Percentiles rank a stretch among this genome's conserved stretches.
Evolutionary conservation across 2,329 filamentous ascomycete species (phyloP).

Genomic region (Thelonectria rubi): DNA sequence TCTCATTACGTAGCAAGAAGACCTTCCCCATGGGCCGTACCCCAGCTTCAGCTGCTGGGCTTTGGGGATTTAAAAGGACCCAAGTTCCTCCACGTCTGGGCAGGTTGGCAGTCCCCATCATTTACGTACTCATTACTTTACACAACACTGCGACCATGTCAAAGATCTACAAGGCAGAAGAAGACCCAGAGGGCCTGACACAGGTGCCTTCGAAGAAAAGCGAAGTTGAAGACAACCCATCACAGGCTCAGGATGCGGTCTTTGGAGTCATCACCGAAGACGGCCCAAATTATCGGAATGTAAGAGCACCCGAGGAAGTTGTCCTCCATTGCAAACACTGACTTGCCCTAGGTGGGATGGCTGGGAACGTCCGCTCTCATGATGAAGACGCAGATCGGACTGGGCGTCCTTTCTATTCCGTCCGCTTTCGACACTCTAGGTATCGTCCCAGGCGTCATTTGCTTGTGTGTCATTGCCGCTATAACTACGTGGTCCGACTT

Average conservation of each 20-base stretch:
- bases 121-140: neutral
- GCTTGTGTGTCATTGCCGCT: conserved; percentile 48
- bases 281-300: neutral
- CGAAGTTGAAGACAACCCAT: neutral
- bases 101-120: neutral
- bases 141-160: neutral
- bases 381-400: conserved; percentile 57
- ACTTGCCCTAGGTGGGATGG: conserved; percentile 48
- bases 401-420: conserved; percentile 58
- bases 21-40: neutral
- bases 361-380: conserved; percentile 53
- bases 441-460: conserved; percentile 56
- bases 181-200: neutral
- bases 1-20: conserved; percentile 3
- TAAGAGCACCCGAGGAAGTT: neutral
- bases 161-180: neutral
- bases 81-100: neutral
- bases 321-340: neutral
- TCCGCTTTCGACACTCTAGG: conserved; percentile 54
- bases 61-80: neutral
- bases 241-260: neutral
- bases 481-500: conserved; percentile 60
- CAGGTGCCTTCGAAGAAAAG: neutral
- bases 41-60: neutral
- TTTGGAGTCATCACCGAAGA: neutral